Evolutionary conservation across 1,284 basidiomycete genomes (phyloP).

Genomic region (Volvariella surrecta): DNA sequence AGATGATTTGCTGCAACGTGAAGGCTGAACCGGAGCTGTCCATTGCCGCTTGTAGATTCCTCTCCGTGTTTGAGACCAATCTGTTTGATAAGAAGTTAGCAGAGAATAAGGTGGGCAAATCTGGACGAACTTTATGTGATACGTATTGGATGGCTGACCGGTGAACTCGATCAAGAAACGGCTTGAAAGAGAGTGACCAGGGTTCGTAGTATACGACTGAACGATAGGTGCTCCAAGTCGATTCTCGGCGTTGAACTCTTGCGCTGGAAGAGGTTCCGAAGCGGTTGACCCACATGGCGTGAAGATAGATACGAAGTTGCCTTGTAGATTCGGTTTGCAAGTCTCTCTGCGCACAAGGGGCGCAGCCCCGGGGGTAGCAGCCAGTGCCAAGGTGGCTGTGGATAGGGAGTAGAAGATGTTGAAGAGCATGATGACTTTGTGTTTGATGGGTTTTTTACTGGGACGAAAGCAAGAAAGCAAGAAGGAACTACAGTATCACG

Average conservation of each 20-base stretch:
- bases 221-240: neutral
- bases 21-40: neutral
- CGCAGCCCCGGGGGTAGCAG: too few relatives aligned
- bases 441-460: too few relatives aligned
- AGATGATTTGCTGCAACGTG: neutral
- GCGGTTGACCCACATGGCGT: neutral
- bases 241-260: neutral
- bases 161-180: conserved; percentile 13
- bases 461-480: too few relatives aligned
- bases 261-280: neutral
- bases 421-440: too few relatives aligned
- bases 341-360: too few relatives aligned
- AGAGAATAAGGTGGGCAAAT: neutral
- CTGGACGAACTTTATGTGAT: conserved; percentile 10
- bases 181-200: conserved; percentile 8
- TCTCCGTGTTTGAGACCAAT: neutral
- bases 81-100: neutral
- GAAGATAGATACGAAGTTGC: neutral
- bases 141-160: conserved; percentile 10
- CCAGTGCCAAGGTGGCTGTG: too few relatives aligned
- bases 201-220: neutral
- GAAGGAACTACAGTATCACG: too few relatives aligned
- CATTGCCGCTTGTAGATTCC: neutral
- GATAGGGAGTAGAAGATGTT: too few relatives aligned
- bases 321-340: neutral